phyloP scores from a whole-genome alignment of 768 basidiomycete species.

The Termitomyces sp. region DNA sequence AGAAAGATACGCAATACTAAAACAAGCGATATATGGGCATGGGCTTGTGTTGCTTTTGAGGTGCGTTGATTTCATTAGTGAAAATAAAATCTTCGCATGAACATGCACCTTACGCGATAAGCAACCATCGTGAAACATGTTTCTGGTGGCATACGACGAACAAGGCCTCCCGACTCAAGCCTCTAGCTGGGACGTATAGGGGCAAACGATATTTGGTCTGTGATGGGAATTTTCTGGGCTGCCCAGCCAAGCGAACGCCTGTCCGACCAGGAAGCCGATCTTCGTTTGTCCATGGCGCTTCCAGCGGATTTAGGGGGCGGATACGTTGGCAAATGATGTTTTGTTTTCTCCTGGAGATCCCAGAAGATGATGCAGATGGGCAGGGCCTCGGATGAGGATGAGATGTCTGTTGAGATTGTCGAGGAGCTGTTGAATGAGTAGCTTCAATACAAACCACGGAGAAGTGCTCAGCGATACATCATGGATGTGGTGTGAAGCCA shows the following conservation, averaged over 20 bases:
- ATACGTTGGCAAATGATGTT: not conserved
- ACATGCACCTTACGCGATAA: not conserved
- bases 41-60: not conserved
- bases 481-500: not conserved
- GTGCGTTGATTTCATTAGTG: not conserved
- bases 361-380: not conserved
- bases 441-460: not conserved
- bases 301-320: not conserved
- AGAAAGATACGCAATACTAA: not conserved
- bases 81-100: not conserved
- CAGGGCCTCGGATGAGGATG: not conserved
- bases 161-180: not conserved
- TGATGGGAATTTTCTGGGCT: conserved; percentile 6
- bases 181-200: not conserved
- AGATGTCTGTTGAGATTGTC: not conserved
- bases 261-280: not conserved
- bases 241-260: not conserved
- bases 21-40: not conserved
- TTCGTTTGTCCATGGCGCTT: not conserved
- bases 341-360: not conserved
- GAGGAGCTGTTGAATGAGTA: not conserved
- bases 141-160: not conserved
- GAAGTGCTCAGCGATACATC: not conserved
- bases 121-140: not conserved
- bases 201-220: conserved; percentile 4